Evolutionary conservation across 345 rosid genomes (phyloP), one percentile per base, ranked within the genome.

Genomic region (Eucalyptus globulus): DNA sequence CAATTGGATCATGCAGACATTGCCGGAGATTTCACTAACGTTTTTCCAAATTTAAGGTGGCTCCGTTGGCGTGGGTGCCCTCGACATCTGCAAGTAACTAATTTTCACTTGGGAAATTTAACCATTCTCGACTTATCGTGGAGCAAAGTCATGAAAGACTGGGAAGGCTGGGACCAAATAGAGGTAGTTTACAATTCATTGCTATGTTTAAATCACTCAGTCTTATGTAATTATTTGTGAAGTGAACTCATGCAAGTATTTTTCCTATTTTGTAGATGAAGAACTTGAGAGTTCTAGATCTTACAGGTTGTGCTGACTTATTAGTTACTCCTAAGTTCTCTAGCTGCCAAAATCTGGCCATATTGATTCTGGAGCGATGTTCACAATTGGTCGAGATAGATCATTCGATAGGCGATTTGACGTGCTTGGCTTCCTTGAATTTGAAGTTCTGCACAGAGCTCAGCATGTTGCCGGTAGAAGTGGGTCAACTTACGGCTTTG

Each of bases 161-260:
- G 62, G 62, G 3, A 58, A 10, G 62, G 62, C 13, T 58, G 62
- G 62, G 14, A 58, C 2, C 62, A 58, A 58, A 58, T 58, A 1
- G 4, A 58, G 62, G 62, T 58, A 10, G 14, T 58, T 58, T 5
- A 5, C 6, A 58, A 58, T 58, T 58, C 2, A 3, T 24, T 58
- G 65, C n/a, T 2, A 24, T 5, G 6, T 1, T 22, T 1, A 22
- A 11, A 58, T 24, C 1, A 1, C 65, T 1, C 6, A 2, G 3
- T 24, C 14, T 24, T 0, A 2, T 0, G 4, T 58, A 22, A 58
- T 0, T 11, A 58, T 24, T 5, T 1, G 0, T 50, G 21, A 50
- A 22, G 27, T 58, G n/a, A 58, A 2, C 7, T 58, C 65, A 54
- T 2, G 65, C 65, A 24, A 26, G 1, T 58, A 4, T 24, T 2